phyloP scores from a whole-genome alignment of 352 stramenopile species.

The Globisporangium cylindrosporum region DNA sequence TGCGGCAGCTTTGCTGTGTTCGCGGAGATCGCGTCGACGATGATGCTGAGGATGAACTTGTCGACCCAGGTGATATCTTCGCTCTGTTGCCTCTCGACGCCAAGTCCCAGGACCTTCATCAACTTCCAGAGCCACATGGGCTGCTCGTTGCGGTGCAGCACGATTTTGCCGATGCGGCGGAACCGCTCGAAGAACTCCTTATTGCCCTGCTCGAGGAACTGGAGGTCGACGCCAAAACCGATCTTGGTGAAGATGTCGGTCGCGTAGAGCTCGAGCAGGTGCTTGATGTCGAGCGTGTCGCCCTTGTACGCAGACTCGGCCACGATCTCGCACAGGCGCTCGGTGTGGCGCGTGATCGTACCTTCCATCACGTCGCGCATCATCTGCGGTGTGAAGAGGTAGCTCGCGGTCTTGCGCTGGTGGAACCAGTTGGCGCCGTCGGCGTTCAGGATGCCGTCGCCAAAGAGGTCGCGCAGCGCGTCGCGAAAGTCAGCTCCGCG shows the following conservation, averaged over 20 bases:
- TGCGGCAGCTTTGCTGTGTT: background rate
- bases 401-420: background rate
- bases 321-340: background rate
- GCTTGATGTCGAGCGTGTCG: background rate
- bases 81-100: background rate
- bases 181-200: background rate
- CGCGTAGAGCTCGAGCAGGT: background rate
- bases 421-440: background rate
- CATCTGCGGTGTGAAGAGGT: background rate
- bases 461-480: background rate
- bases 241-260: background rate
- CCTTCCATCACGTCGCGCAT: background rate
- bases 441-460: background rate
- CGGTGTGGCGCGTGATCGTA: background rate
- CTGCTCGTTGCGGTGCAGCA: background rate
- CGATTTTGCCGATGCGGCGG: background rate
- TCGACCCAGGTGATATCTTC: background rate
- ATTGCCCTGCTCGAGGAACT: background rate
- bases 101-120: background rate
- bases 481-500: background rate
- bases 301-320: background rate
- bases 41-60: background rate
- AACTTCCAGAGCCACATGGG: background rate
- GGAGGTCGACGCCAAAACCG: background rate
- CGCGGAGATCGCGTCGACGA: background rate